A percentile compares a stretch with the other conserved stretches of the same genome.
phyloP scores from a whole-genome alignment of 768 basidiomycete species.

The Lactarius sanguifluus region DNA sequence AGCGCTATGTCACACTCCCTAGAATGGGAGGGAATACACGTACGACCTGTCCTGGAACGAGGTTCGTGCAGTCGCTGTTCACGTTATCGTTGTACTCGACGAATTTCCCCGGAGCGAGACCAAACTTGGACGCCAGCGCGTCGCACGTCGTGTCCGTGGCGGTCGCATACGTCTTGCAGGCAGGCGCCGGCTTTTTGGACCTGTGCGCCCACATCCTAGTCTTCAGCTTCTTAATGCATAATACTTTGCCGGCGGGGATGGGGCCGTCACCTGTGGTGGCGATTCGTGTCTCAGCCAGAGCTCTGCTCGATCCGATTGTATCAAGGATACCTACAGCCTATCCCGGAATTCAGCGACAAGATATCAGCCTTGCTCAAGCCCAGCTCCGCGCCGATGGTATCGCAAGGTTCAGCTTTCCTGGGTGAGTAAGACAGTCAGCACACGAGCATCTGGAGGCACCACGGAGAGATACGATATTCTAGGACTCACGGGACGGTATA shows the following conservation, averaged over 20 bases:
- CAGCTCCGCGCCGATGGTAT: neutral
- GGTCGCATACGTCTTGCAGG: conserved; percentile 21
- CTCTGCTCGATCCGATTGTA: neutral
- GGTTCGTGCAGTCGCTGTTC: conserved; percentile 11
- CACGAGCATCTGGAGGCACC: neutral
- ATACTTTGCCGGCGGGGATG: neutral
- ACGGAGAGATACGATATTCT: neutral
- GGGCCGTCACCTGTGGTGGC: neutral
- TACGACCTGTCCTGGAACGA: conserved; percentile 8
- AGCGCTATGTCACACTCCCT: neutral
- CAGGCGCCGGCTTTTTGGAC: neutral
- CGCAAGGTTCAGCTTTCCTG: conserved; percentile 7
- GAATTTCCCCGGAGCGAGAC: neutral
- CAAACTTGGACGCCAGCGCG: neutral
- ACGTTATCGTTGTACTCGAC: conserved; percentile 21
- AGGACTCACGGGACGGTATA: neutral
- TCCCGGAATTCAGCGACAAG: conserved; percentile 8
- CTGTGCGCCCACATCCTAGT: no score
- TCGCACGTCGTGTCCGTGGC: conserved; percentile 15
- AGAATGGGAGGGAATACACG: neutral
- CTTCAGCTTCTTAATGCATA: conserved; percentile 4
- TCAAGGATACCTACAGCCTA: conserved; percentile 8
- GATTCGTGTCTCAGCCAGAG: neutral
- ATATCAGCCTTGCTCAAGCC: neutral
- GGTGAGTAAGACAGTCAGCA: neutral